phyloP scores from a whole-genome alignment of 176 grass and related monocot species.

The Eleusine coracana region DNA sequence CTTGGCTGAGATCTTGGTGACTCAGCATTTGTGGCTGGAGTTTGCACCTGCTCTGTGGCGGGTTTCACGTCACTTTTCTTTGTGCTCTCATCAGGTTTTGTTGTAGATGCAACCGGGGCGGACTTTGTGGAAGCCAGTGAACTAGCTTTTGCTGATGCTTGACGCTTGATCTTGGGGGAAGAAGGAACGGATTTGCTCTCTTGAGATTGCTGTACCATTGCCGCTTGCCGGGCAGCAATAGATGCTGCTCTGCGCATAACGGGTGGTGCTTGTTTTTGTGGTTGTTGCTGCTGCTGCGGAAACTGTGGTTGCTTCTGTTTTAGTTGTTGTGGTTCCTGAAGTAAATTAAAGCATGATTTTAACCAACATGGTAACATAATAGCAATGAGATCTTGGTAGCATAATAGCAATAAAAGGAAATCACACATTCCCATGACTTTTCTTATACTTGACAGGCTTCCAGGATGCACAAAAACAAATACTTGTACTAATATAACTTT shows the following conservation, averaged over 20 bases:
- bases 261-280: conserved; percentile 45
- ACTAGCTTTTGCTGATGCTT: conserved; percentile 48
- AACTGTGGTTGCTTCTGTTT: conserved; percentile 41
- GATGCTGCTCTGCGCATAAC: conserved; percentile 56
- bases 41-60: conserved; percentile 9
- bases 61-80: conserved; percentile 47
- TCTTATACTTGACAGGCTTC: not conserved
- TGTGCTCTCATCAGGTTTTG: conserved; percentile 46
- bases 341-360: conserved; percentile 34
- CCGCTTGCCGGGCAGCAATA: conserved; percentile 47
- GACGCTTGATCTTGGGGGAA: conserved; percentile 63
- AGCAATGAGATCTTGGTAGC: not conserved
- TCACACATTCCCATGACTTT: not conserved
- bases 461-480: conserved; percentile 8
- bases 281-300: conserved; percentile 39
- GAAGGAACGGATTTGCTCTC: conserved; percentile 42
- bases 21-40: conserved; percentile 12
- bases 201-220: conserved; percentile 62
- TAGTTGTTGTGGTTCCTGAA: conserved; percentile 43
- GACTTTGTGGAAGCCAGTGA: conserved; percentile 43
- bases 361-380: not conserved
- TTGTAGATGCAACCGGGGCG: not conserved
- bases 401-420: conserved; percentile 17
- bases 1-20: conserved; percentile 33
- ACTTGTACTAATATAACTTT: conserved; percentile 9